Base-by-base conservation (phyloP, 768 basidiomycete genomes). In the Mycena capillaripes region DNA sequence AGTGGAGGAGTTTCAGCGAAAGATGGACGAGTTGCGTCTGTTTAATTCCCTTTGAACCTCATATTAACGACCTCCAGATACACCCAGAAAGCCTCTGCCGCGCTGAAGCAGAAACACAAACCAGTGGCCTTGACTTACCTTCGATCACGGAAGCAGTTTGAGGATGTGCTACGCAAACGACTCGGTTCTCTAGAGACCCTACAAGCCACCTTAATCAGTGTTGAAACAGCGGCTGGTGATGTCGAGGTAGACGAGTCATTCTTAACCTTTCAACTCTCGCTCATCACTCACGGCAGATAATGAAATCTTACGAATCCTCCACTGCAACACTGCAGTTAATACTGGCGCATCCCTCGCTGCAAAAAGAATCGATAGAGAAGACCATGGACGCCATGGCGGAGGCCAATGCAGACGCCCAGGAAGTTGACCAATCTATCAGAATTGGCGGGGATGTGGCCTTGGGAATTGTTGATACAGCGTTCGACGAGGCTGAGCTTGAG, bases 161-260 rank as follows among this genome's bases (percentile, higher is more conserved):
- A 97, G 75, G 94, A 93, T 16, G 81, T 97, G 0, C 83, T 97
- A 19, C 82, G 83, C 30, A 96, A 96, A 78, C 91, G 96, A 16
- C 80, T 97, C 3, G 88, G 86, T 12, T 92, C 95, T 1, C 83
- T 96, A 7, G 89, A 91, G 67, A 94, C 91, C 42, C 84, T 98
- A 10, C 91, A 94, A 74, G 85, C 89, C 16, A 96, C 96, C 0
- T 80, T 98, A 42, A 83, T 95, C 53, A 88, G 90, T 53, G 95
- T 98, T 7, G 96, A 99, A 82, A 89, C 91, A 4, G 95, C 97
- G n/a, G 94, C 94, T 32, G 93, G 92, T 3, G 94, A 98, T 80
- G 87, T 97, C 14, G 92, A 96, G 86, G 97, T 97, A 78, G 50
- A 84, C 66, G 63, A n/a, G 9, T 19, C 19, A 63, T 50, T 52